Evolutionary conservation across 2,329 filamentous ascomycete species (phyloP).

Genomic region (Talaromyces sp.): DNA sequence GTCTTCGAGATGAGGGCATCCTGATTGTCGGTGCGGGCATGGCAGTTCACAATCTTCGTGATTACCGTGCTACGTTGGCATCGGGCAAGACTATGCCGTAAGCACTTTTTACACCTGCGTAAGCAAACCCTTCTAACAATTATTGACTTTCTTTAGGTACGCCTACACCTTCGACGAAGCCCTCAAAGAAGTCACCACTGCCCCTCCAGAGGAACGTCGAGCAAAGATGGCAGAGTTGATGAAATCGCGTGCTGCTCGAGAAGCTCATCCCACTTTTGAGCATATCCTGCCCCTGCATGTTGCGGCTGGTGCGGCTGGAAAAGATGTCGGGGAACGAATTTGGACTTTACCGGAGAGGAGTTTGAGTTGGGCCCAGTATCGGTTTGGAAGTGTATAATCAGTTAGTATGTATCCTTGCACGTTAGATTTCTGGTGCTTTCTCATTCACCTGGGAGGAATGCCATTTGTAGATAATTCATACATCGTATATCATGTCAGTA

Average conservation of each 20-base stretch:
- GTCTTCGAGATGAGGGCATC: conserved; percentile 66
- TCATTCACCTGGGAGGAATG: background rate
- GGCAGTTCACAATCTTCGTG: conserved; percentile 69
- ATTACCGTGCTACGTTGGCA: conserved; percentile 41
- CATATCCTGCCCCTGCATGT: conserved; percentile 63
- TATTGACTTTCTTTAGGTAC: conserved; percentile 48
- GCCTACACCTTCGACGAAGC: conserved; percentile 65
- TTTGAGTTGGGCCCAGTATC: conserved; percentile 57
- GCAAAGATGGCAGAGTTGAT: conserved; percentile 49
- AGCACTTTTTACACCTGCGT: background rate
- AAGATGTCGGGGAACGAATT: conserved; percentile 46
- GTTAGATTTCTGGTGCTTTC: background rate
- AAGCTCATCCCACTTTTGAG: conserved; percentile 64
- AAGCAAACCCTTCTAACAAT: background rate
- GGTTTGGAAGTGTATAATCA: conserved; percentile 41
- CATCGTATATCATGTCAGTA: background rate
- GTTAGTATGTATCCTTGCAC: background rate
- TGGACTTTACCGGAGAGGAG: conserved; percentile 54
- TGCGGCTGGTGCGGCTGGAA: conserved; percentile 55
- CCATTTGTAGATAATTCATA: background rate
- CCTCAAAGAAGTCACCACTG: conserved; percentile 63
- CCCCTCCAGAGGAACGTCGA: conserved; percentile 43
- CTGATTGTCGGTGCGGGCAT: conserved; percentile 71
- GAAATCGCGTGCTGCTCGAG: conserved; percentile 54
- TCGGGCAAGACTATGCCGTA: conserved; percentile 16